Evolutionary conservation across 495 filamentous ascomycete genomes (phyloP), one percentile per base, ranked within the genome.

Genomic region (Trichoderma reesei): DNA sequence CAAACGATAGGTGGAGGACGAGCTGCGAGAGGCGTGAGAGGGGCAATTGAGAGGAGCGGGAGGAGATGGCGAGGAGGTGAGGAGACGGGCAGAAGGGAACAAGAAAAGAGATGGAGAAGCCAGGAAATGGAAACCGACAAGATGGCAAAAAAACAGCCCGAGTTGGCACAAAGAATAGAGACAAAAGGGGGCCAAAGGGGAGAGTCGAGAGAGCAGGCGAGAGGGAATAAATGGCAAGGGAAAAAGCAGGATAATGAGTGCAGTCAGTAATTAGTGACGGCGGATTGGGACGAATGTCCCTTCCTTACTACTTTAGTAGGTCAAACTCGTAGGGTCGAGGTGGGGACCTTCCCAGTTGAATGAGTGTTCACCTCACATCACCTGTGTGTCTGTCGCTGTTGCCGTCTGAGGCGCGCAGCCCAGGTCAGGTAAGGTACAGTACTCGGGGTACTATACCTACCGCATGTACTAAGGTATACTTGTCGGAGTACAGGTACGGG

Each of bases 161-260:
- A 26, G 26, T 26, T 33, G 10, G 51, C 20, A 48, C 9, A 48
- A 48, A 48, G 51, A 33, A 56, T n/a, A 56, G 14, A 34, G 26
- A 13, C 51, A 56, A 56, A 56, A 56, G 51, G 51, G 51, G 51
- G 51, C 51, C 26, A 26, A 31, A 31, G 51, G 31, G 51, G 51
- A 56, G 51, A 26, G 34, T 20, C 26, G 26, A 56, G 20, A 11
- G 11, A 11, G 38, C 38, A 11, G 11, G 38, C 38, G 38, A 56
- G 51, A 56, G 51, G 51, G 51, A 56, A 56, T 56, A 56, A 56
- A 56, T 56, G 51, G 51, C 51, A 31, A 56, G 51, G 51, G 51
- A 56, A 56, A 56, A 56, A 56, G 51, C 51, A 56, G 51, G 51
- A 56, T 56, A 56, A 26, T 56, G 7, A 56, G 33, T 56, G 31